phyloP scores from a whole-genome alignment of 371 early-diverging fungal species.

The Mucor racemosus region DNA sequence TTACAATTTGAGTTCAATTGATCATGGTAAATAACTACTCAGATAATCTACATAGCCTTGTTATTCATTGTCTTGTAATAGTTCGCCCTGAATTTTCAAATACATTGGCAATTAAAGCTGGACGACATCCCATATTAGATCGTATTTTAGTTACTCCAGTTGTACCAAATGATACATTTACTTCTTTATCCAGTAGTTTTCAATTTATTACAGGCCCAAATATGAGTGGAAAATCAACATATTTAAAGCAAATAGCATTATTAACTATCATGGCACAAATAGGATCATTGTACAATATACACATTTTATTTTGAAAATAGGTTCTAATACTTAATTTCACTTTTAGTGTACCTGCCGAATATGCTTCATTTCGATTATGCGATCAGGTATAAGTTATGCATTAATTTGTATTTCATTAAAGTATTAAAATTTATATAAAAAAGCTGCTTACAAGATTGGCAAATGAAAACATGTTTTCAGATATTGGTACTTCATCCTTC shows the following conservation, averaged over 20 bases:
- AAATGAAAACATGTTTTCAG: constrained; percentile 68
- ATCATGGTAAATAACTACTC: constrained; percentile 46
- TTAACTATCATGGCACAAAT: constrained; percentile 94
- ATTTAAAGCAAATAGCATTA: constrained; percentile 89
- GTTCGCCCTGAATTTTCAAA: constrained; percentile 85
- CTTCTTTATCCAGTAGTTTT: constrained; percentile 67
- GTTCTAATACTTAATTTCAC: background rate
- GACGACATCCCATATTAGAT: constrained; percentile 86
- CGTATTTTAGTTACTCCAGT: constrained; percentile 49
- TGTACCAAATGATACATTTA: constrained; percentile 83
- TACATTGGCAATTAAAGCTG: constrained; percentile 78
- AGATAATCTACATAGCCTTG: background rate
- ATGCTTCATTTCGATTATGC: constrained; percentile 79
- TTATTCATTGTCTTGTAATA: constrained; percentile 3
- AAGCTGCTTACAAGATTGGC: constrained; percentile 73
- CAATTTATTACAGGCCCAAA: constrained; percentile 97
- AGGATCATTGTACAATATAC: constrained; percentile 76
- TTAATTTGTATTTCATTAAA: too few species aligned
- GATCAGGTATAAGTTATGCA: constrained; percentile 53
- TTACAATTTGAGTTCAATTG: constrained; percentile 51
- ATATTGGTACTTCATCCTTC: constrained; percentile 81
- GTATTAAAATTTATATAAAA: background rate
- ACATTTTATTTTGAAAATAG: background rate
- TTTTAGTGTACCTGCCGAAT: constrained; percentile 87
- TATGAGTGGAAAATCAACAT: constrained; percentile 97